phyloP scores from a whole-genome alignment of 306 rosid species.

The Psophocarpus tetragonolobus region DNA sequence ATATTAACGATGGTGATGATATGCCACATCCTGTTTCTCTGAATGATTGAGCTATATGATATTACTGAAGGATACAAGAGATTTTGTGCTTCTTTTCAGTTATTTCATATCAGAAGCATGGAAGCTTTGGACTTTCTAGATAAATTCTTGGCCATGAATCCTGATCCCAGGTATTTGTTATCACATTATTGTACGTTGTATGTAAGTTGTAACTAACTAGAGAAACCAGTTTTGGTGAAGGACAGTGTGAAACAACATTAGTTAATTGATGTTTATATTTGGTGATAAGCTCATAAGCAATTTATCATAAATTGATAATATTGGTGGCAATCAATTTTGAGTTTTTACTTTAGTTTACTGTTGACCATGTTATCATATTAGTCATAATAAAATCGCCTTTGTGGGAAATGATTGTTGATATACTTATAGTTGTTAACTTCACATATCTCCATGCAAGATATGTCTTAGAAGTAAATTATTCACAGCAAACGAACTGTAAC shows the following conservation, averaged over 20 bases:
- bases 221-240: background rate
- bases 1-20: background rate
- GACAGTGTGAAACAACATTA: background rate
- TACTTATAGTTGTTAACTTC: background rate
- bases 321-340: conserved; percentile 23
- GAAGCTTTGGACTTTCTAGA: conserved; percentile 86
- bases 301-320: background rate
- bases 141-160: conserved; percentile 78
- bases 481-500: background rate
- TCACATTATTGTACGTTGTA: conserved; percentile 7
- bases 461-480: background rate
- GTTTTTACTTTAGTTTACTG: background rate
- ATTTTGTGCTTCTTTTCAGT: conserved; percentile 45
- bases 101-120: conserved; percentile 64
- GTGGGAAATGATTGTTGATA: background rate
- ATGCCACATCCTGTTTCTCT: background rate
- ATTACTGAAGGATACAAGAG: conserved; percentile 21
- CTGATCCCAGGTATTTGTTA: conserved; percentile 67
- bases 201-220: conserved; percentile 6
- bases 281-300: conserved; percentile 1
- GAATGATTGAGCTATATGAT: conserved; percentile 19
- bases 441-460: background rate
- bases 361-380: background rate
- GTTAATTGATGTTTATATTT: conserved; percentile 16
- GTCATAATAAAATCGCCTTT: background rate